Conservation (phyloP, 2,329 filamentous ascomycete genomes). For the Ploettnerulaceae sp. region DNA sequence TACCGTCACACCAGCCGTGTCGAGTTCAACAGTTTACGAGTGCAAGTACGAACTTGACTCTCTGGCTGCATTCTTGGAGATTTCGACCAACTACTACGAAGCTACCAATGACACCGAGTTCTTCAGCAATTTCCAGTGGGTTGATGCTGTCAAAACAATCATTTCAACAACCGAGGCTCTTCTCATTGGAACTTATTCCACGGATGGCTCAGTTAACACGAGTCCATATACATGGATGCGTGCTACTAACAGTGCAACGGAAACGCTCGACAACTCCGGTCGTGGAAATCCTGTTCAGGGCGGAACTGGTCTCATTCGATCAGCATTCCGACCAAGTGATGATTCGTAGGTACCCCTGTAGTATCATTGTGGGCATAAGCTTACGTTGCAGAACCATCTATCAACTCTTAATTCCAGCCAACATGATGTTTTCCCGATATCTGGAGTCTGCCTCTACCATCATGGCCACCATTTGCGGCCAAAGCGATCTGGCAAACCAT, state of each 20-base stretch:
- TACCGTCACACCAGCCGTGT: slow-evolving; percentile 62
- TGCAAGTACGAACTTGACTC: slow-evolving; percentile 97
- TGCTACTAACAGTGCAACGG: slow-evolving; percentile 66
- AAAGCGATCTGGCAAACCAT: slow-evolving; percentile 45
- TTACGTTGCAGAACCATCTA: slow-evolving; percentile 50
- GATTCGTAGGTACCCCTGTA: slow-evolving; percentile 52
- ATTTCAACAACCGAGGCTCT: slow-evolving; percentile 66
- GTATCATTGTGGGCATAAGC: neutral
- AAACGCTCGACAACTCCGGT: slow-evolving; percentile 74
- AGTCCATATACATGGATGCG: slow-evolving; percentile 73
- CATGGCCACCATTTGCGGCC: slow-evolving; percentile 46
- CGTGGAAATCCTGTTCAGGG: slow-evolving; percentile 72
- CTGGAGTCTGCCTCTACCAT: slow-evolving; percentile 50
- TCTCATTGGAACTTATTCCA: slow-evolving; percentile 67
- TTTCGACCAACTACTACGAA: slow-evolving; percentile 75
- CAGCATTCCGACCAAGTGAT: slow-evolving; percentile 86
- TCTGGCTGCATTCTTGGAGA: slow-evolving; percentile 76
- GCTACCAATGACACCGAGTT: slow-evolving; percentile 67
- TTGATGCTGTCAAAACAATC: slow-evolving; percentile 64
- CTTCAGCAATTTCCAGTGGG: slow-evolving; percentile 70
- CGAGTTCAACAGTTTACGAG: slow-evolving; percentile 76
- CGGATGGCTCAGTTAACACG: slow-evolving; percentile 49
- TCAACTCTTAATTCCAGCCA: slow-evolving; percentile 84
- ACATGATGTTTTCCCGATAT: slow-evolving; percentile 74
- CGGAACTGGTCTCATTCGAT: slow-evolving; percentile 75